Conservation (phyloP, 169 alveolate species). For the Babesia gibsoni region DNA sequence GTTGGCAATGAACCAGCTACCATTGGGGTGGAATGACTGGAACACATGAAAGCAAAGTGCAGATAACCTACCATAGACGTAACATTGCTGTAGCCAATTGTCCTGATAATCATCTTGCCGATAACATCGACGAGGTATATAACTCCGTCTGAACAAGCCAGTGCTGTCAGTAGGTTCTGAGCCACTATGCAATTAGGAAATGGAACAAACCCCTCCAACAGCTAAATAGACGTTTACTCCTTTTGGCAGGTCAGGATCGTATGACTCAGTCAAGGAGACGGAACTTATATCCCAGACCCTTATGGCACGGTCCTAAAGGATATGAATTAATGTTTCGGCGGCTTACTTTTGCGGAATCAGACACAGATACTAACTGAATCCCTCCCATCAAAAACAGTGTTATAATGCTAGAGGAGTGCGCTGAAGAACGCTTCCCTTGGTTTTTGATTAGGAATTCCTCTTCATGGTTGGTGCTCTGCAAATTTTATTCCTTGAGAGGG, state of each 20-base stretch:
- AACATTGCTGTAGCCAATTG: constrained; percentile 17
- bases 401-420: constrained; percentile 47
- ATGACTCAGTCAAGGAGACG: constrained; percentile 6
- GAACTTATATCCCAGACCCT: constrained; percentile 37
- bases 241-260: constrained; percentile 56
- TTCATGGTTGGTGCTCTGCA: constrained; percentile 56
- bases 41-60: background rate
- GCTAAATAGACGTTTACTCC: constrained; percentile 36
- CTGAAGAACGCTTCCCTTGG: constrained; percentile 1
- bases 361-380: constrained; percentile 29
- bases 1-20: constrained; percentile 51
- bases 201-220: constrained; percentile 6
- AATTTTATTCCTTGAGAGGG: too few relatives aligned
- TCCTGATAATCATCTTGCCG: constrained; percentile 40
- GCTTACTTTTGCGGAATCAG: constrained; percentile 40
- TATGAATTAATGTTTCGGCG: background rate
- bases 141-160: constrained; percentile 55
- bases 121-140: constrained; percentile 49
- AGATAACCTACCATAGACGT: constrained; percentile 28
- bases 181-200: background rate
- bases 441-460: constrained; percentile 21
- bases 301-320: constrained; percentile 33
- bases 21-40: constrained; percentile 54
- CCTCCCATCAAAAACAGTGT: constrained; percentile 33
- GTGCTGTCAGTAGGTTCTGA: constrained; percentile 41